Base-by-base conservation (phyloP, 2,329 filamentous ascomycete genomes). In the Thielaviopsis populi region DNA sequence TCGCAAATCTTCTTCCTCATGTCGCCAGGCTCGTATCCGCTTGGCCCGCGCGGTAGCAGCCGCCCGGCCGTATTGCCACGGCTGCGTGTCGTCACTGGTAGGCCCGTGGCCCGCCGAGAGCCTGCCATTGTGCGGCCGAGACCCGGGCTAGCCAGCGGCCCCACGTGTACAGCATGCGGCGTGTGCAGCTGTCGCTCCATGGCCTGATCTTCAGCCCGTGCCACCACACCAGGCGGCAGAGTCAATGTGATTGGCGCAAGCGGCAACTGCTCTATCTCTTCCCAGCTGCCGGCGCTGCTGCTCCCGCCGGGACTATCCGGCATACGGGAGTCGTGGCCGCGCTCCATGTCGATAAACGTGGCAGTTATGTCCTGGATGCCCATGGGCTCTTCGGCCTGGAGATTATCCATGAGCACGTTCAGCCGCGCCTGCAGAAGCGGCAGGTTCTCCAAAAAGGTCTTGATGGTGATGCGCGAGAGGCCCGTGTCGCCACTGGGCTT, bases 371-470 rank as follows among this genome's bases (percentile, higher is more conserved):
- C 83, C 65, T 90, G 81, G 1, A 91, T 75, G 2, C 80, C 79
- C 72, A 85, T 81, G 1, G 86, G 83, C 69, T 88, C 82, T 53
- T 88, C 85, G 0, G 87, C 81, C 65, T 88, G 84, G 2, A 88
- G 82, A 68, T 94, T 88, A 69, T 89, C 87, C 2, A 97, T 84
- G 33, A 99, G 76, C 67, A 90, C 87, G 71, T 95, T 95, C 17
- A 99, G 77, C 19, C 94, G 85, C 58, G 85, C 82, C 70, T 96
- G 88, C 4, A 99, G 80, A 5, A 97, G 79, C 67, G 83, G 83
- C 53, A 96, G 78, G 27, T 94, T 88, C 69, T 97, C 92, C 27
- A 99, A 78, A 76, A 96, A 99, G 0, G 89, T 88, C 76, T 96
- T 97, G 71, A 99, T 83, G 0, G 89, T 92, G 66, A 97, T 83